Percentiles rank a stretch among this genome's conserved stretches.
Evolutionary conservation across 148 eudicot genomes (phyloP).

Genomic region (Euryodendron excelsum): DNA sequence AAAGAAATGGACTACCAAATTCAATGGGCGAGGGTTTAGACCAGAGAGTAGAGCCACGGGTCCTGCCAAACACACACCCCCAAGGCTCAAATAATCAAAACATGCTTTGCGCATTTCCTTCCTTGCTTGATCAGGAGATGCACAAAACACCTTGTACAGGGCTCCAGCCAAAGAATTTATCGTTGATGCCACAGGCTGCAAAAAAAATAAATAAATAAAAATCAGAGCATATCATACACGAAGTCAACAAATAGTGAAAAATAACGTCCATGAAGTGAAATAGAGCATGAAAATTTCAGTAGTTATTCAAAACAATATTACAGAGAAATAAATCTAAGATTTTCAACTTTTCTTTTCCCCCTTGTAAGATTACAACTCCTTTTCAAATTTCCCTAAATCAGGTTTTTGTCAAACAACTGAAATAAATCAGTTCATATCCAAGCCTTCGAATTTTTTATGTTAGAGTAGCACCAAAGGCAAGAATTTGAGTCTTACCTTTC

Average conservation of each 20-base stretch:
- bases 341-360: background rate
- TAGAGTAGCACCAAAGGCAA: background rate
- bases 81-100: conserved; percentile 73
- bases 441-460: background rate
- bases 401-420: background rate
- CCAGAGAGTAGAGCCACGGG: conserved; percentile 76
- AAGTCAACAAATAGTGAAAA: background rate
- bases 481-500: conserved; percentile 49
- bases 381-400: background rate
- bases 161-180: conserved; percentile 80
- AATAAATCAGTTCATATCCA: background rate
- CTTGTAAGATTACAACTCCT: background rate
- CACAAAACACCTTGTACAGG: conserved; percentile 72
- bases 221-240: background rate
- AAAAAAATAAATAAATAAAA: conserved; percentile 8
- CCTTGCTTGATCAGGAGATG: conserved; percentile 72
- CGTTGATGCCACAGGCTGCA: conserved; percentile 82
- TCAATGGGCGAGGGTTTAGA: conserved; percentile 63
- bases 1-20: conserved; percentile 72
- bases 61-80: conserved; percentile 68
- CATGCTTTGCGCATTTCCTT: conserved; percentile 71
- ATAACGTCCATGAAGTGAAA: background rate
- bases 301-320: background rate
- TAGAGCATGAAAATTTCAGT: background rate
- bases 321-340: background rate